Evolutionary conservation across 495 filamentous ascomycete genomes (phyloP).

Genomic region (Hypomontagnella submonticulosa): DNA sequence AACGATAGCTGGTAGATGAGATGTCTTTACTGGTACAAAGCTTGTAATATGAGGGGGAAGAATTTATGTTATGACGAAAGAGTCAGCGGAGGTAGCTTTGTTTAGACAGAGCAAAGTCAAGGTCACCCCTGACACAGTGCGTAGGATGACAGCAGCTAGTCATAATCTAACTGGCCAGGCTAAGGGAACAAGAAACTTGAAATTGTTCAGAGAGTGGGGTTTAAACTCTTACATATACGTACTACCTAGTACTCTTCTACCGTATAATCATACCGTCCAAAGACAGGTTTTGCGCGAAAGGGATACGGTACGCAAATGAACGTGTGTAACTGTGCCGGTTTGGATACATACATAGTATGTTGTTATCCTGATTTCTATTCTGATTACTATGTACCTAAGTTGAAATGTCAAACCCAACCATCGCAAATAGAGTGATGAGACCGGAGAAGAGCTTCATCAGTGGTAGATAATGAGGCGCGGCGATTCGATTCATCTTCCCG

Average conservation of each 20-base stretch:
- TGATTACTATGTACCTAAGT: no score
- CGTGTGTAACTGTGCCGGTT: no score
- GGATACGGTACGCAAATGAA: no score
- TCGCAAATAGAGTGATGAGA: no score
- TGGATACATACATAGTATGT: no score
- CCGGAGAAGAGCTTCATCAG: no score
- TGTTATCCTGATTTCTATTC: no score
- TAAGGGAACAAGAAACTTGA: conserved; percentile 11
- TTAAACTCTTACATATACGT: neutral
- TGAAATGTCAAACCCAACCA: no score
- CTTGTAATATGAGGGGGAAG: conserved; percentile 39
- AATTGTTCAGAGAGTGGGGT: conserved; percentile 13
- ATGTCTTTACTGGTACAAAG: conserved; percentile 37
- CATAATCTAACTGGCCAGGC: conserved; percentile 7
- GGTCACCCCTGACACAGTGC: conserved; percentile 40
- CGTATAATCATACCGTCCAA: no score
- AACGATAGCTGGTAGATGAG: conserved; percentile 27
- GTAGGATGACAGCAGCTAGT: neutral
- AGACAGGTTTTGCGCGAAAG: no score
- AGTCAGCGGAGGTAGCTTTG: conserved; percentile 31
- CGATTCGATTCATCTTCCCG: no score
- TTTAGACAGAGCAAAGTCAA: conserved; percentile 9
- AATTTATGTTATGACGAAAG: conserved; percentile 42
- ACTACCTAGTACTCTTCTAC: no score
- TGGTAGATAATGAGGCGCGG: neutral